Base-by-base conservation (phyloP, 768 basidiomycete species). In the Mycena filopes region DNA sequence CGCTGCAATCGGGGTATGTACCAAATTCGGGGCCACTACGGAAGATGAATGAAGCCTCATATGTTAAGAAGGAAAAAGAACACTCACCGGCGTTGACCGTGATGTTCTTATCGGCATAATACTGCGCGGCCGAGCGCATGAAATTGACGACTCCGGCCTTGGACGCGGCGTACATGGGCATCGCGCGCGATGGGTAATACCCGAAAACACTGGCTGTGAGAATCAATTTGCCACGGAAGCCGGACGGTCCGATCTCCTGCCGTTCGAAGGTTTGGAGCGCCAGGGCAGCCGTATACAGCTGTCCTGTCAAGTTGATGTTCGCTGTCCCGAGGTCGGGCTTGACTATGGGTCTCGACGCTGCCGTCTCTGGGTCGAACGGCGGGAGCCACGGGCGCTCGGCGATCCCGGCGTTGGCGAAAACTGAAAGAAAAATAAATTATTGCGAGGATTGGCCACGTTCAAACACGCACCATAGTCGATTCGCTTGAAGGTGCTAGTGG, bases 371-470 rank as follows among this genome's bases (percentile, higher is more conserved):
- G 31, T 69, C 45, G 56, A 69, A 71, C 11, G 66, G 62, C 11
- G 65, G 65, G 18, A 71, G 68, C 70, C 70, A 71, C 16, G 68
- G 70, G 28, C 25, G 68, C 15, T 71, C 70, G 23, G 68, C 65
- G 36, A 71, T 61, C 11, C 68, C 70, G 25, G 70, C 70, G 47
- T 71, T 71, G 10, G 70, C 70, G 41, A 71, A 71, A 4, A 69
- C 68, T 71, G n/a, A 10, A n/a, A 33, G 11, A 7, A 36, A 5
- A 28, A 18, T 36, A 33, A 3, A 1, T 33, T 25, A 48, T 28
- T 33, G 25, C 7, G 40, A 26, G 28, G 15, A 29, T 13, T 49
- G 28, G 26, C 15, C 18, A 16, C 21, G 28, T 6, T 4, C 12
- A n/a, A n/a, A n/a, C 9, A 60, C 61, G 54, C 47, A 70, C 70